Evolutionary conservation across 1,284 basidiomycete genomes (phyloP), one percentile per base, ranked within the genome.

Genomic region (Apiotrichum laibachii): DNA sequence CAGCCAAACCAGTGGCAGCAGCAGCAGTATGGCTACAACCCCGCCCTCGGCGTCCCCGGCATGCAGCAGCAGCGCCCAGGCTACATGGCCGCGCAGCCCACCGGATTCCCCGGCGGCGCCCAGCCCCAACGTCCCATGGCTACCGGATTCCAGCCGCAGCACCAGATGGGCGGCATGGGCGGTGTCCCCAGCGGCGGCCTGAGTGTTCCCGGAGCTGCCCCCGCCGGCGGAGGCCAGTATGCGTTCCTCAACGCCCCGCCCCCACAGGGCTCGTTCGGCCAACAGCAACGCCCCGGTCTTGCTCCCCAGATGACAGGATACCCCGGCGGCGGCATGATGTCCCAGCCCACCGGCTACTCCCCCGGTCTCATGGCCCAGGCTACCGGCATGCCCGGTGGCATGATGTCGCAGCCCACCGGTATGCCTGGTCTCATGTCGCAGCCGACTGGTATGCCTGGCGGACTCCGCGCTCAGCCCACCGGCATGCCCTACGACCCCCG

Each of bases 361-460:
- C 68, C 56, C 50, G 48, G 72, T n/a, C 81, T 92, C 50, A 80
- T 88, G 11, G 82, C 89, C 18, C 91, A 92, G 70, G 80, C 83
- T 48, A 93, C 90, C 2, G 92, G 91, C n/a, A 70, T 74, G 61
- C 76, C 56, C 66, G 69, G 57, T 50, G 47, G 72, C 18, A 81
- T 92, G 48, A 80, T 88, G 10, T 82, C 89, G 18, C 91, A 92
- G 69, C 80, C 83, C 47, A 93, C 90, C 3, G 92, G 91, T 19
- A 70, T 74, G 49, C 35, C 35, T 11, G 47, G 72, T 18, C 81
- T 92, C 50, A 80, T 88, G 11, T 82, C 89, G n/a, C 91, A 92
- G 69, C 80, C 83, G 47, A 93, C 90, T 2, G 92, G 91, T 19
- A 70, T 74, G 49, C 49, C 49, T 22, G 71, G 68, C 18, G 64